Evolutionary conservation across 768 basidiomycete genomes (phyloP), one percentile per base, ranked within the genome.

Genomic region (Lentinus tigrinus): DNA sequence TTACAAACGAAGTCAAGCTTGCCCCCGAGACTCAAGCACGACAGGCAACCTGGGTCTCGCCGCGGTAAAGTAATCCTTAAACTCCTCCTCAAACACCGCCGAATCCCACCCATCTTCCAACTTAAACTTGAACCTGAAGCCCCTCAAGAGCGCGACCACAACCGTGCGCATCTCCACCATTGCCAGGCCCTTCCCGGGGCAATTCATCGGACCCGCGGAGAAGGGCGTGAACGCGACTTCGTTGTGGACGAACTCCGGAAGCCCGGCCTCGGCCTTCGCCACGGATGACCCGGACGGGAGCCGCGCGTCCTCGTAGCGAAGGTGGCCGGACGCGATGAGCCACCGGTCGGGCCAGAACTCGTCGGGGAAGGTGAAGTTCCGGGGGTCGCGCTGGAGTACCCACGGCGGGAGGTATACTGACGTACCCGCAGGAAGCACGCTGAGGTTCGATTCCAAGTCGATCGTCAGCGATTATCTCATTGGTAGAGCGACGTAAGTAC

Each of bases 171-270:
- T 56, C 58, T 75, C 74, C 31, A 67, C 62, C 58, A 73, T 63
- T 44, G 79, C 79, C 17, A 79, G 68, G 67, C 76, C 62, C 62
- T 74, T 77, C n/a, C 82, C 82, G 10, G 73, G 75, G 61, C 83
- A 84, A 58, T 80, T 79, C 16, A 76, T 74, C 17, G 81, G 80
- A 0, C 83, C 82, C 38, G 69, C 66, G 21, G 77, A 78, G 62
- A 78, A 78, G 2, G 79, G 76, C 34, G 74, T 70, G 68, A 74
- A 79, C 16, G 70, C 75, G 50, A 47, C 47, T 13, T 61, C n/a
- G 58, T 75, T 70, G 52, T 63, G 57, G 40, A 66, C 54, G 40
- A 64, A 31, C 3, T 13, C 3, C 17, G 51, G 26, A 31, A 21
- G 38, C 10, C 10, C 28, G 49, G 23, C 13, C 4, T 5, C 43